phyloP scores from a whole-genome alignment of 768 basidiomycete species.

The Tylopilus plumbeoviolaceoides region DNA sequence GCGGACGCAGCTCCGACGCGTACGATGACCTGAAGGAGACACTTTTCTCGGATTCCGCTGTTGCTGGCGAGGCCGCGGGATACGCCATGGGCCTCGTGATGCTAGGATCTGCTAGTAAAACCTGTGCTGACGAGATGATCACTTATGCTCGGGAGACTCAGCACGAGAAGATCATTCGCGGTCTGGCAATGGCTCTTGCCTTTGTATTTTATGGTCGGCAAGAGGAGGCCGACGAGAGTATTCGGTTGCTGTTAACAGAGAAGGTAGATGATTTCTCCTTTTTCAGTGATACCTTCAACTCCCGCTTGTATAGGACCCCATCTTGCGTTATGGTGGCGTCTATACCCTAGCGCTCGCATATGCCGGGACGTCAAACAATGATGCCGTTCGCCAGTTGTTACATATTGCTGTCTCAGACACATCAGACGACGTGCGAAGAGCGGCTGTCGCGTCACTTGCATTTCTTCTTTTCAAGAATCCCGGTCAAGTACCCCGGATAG shows the following conservation, averaged over 20 bases:
- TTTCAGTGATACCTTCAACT: background rate
- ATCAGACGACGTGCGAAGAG: constrained; percentile 93
- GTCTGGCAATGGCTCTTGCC: constrained; percentile 87
- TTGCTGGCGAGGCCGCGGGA: constrained; percentile 93
- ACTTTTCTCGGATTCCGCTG: constrained; percentile 91
- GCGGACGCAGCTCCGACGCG: constrained; percentile 80
- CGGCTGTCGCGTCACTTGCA: constrained; percentile 92
- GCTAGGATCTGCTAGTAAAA: constrained; percentile 86
- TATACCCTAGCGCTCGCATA: constrained; percentile 96
- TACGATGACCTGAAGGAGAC: constrained; percentile 90
- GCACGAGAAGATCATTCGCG: constrained; percentile 98
- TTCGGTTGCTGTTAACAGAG: constrained; percentile 74
- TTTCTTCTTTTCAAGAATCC: constrained; percentile 98
- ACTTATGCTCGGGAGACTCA: constrained; percentile 95
- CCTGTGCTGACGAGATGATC: constrained; percentile 89
- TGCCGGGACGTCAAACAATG: constrained; percentile 93
- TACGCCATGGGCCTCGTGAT: constrained; percentile 98
- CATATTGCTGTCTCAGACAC: constrained; percentile 99
- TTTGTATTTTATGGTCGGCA: constrained; percentile 91
- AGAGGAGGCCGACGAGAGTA: constrained; percentile 86
- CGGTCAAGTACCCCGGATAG: constrained; percentile 91
- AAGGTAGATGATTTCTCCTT: constrained; percentile 53
- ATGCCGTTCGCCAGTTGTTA: constrained; percentile 84
- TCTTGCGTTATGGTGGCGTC: constrained; percentile 95
- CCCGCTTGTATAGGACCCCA: constrained; percentile 67